Percentiles rank a stretch among this genome's conserved stretches.
Conservation (phyloP, 2,329 filamentous ascomycete genomes). For the Penicillium sp. region DNA sequence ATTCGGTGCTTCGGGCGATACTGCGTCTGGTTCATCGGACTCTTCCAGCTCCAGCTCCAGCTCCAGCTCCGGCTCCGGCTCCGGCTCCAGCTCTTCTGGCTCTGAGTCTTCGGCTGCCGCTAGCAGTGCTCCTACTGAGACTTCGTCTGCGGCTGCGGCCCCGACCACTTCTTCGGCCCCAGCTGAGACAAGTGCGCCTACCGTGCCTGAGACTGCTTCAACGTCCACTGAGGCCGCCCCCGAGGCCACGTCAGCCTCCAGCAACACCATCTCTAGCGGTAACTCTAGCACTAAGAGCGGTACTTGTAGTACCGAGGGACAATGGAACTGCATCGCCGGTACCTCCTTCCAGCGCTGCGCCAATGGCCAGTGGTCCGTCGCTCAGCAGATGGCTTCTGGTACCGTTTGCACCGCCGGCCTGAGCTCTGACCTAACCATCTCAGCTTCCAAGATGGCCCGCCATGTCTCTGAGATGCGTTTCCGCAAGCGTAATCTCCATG, state of each 20-base stretch:
- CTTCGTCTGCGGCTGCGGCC: neutral
- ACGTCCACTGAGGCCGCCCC: slow-evolving; percentile 6
- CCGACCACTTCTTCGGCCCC: slow-evolving; percentile 7
- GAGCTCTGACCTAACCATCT: slow-evolving; percentile 25
- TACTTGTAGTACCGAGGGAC: slow-evolving; percentile 54
- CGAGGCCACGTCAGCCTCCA: slow-evolving; percentile 5
- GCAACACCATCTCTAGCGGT: slow-evolving; percentile 13
- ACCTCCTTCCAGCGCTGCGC: slow-evolving; percentile 62
- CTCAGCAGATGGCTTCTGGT: slow-evolving; percentile 53
- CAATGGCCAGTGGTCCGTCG: slow-evolving; percentile 54
- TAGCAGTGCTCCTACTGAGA: neutral
- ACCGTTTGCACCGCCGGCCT: slow-evolving; percentile 51
- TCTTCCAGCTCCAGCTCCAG: slow-evolving; percentile 16
- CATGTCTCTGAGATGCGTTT: slow-evolving; percentile 29
- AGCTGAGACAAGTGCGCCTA: slow-evolving; percentile 2
- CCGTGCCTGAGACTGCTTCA: neutral
- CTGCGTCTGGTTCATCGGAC: slow-evolving; percentile 24
- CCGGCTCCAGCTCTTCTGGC: slow-evolving; percentile 28
- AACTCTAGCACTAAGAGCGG: slow-evolving; percentile 40
- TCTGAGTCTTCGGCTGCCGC: slow-evolving; percentile 12
- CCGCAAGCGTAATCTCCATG: slow-evolving; percentile 24
- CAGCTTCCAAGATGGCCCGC: slow-evolving; percentile 24
- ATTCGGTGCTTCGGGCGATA: slow-evolving; percentile 32
- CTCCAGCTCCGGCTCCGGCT: slow-evolving; percentile 6
- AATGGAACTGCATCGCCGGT: slow-evolving; percentile 59